Percentiles rank a stretch among this genome's conserved stretches.
These are phyloP conservation scores for Stachybotrys chartarum DNA, from an alignment of 2,329 filamentous ascomycete species.

Conservation along the genomic window DNA sequence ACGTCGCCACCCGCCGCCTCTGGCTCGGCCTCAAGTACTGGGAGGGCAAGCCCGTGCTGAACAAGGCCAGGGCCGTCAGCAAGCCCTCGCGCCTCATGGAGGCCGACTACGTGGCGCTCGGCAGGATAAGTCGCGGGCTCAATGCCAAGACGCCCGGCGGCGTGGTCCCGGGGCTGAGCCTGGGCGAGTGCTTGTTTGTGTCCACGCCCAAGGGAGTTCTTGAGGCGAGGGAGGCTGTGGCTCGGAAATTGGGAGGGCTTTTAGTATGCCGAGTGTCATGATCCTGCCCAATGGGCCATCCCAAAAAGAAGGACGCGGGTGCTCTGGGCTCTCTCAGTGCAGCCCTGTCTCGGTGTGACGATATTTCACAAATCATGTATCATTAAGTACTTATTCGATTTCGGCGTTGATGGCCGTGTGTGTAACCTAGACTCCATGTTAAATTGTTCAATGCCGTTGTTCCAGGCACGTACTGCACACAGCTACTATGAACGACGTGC, in stretches of 20 bases:
- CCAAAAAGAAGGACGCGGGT: not conserved
- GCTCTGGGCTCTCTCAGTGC: not conserved
- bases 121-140: conserved; percentile 61
- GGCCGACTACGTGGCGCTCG: conserved; percentile 55
- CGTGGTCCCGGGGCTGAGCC: conserved; percentile 64
- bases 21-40: conserved; percentile 92
- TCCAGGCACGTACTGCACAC: too few species aligned
- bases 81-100: conserved; percentile 69
- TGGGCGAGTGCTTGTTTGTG: conserved; percentile 80
- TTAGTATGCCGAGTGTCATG: conserved; percentile 63
- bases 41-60: conserved; percentile 73
- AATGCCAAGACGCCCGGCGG: conserved; percentile 51
- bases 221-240: conserved; percentile 76
- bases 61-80: conserved; percentile 57
- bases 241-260: conserved; percentile 73
- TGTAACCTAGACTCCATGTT: not conserved
- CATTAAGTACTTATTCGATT: not conserved
- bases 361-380: not conserved
- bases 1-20: conserved; percentile 66
- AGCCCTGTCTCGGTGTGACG: not conserved
- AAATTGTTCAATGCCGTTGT: not conserved
- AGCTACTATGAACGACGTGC: too few species aligned
- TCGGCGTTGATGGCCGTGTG: not conserved
- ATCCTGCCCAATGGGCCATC: conserved; percentile 3
- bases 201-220: conserved; percentile 71